Evolutionary conservation across 1,284 basidiomycete species (phyloP).

Genomic region (Ceraceosorus guamensis): DNA sequence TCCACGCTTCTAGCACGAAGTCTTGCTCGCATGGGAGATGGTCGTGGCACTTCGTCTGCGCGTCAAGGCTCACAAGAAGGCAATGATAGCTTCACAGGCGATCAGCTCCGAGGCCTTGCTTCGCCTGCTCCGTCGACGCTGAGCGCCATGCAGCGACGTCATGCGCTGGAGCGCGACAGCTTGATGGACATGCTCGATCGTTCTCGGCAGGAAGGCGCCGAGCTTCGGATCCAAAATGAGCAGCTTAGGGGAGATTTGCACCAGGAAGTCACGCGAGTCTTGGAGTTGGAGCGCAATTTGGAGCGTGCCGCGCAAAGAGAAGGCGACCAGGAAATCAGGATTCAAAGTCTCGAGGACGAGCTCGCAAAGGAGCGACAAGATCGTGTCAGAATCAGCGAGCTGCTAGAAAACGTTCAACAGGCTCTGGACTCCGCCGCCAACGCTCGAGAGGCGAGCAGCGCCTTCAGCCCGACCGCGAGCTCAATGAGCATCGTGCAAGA

Average conservation of each 20-base stretch:
- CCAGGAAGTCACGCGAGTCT: conserved; percentile 32
- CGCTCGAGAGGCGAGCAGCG: neutral
- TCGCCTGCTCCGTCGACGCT: conserved; percentile 14
- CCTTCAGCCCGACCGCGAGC: conserved; percentile 2
- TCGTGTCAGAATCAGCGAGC: conserved; percentile 6
- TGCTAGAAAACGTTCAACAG: conserved; percentile 5
- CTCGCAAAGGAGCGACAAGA: conserved; percentile 4
- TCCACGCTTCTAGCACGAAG: neutral
- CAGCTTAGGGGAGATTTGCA: conserved; percentile 28
- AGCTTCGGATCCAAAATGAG: conserved; percentile 20
- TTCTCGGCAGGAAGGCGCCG: conserved; percentile 19
- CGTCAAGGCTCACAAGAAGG: neutral
- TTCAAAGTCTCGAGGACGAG: conserved; percentile 1
- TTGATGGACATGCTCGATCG: conserved; percentile 31
- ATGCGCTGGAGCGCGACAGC: conserved; percentile 35
- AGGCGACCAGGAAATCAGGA: conserved; percentile 4
- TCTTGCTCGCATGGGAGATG: neutral
- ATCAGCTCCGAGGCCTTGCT: neutral
- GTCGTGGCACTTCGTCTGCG: neutral
- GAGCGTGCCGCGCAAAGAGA: conserved; percentile 11
- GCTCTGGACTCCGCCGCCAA: conserved; percentile 8
- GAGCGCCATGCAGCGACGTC: conserved; percentile 25
- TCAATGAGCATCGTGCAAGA: conserved; percentile 9
- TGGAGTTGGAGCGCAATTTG: conserved; percentile 33
- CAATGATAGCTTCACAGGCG: neutral